These are phyloP conservation scores for Fusarium foetens DNA, from an alignment of 2,329 filamentous ascomycete genomes.

Conservation along the genomic window DNA sequence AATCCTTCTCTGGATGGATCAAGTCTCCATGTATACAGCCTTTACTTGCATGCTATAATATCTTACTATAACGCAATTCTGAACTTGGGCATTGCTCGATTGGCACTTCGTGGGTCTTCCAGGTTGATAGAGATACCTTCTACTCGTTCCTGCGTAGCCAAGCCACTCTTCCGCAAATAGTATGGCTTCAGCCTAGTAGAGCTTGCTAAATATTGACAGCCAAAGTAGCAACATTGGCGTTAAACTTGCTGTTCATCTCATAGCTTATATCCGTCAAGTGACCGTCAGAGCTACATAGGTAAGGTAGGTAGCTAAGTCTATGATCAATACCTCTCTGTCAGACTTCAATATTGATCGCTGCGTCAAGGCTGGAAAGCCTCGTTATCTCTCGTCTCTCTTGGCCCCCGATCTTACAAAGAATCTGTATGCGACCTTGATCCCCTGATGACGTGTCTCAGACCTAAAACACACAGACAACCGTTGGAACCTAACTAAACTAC, in stretches of 20 bases:
- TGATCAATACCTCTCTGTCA: neutral
- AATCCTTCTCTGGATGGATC: neutral
- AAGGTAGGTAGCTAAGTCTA: neutral
- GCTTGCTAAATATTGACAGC: constrained; percentile 2
- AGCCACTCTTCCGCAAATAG: constrained; percentile 10
- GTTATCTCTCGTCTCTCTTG: neutral
- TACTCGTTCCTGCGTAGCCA: neutral
- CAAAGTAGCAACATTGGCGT: neutral
- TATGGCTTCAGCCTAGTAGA: neutral
- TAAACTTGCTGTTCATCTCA: neutral
- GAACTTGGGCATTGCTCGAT: neutral
- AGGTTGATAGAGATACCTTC: neutral
- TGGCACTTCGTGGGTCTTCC: neutral
- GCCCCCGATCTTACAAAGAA: neutral
- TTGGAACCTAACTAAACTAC: constrained; percentile 21
- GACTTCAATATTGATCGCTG: neutral
- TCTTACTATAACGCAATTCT: neutral
- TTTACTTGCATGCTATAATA: neutral
- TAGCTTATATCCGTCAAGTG: constrained; percentile 15
- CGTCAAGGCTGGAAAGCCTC: neutral
- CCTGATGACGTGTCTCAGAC: constrained; percentile 34
- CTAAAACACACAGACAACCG: constrained; percentile 24
- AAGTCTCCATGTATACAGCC: neutral
- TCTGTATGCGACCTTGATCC: neutral
- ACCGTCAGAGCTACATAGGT: constrained; percentile 1